Conservation (phyloP, 2,329 filamentous ascomycete genomes). For the Nothophoma quercina region DNA sequence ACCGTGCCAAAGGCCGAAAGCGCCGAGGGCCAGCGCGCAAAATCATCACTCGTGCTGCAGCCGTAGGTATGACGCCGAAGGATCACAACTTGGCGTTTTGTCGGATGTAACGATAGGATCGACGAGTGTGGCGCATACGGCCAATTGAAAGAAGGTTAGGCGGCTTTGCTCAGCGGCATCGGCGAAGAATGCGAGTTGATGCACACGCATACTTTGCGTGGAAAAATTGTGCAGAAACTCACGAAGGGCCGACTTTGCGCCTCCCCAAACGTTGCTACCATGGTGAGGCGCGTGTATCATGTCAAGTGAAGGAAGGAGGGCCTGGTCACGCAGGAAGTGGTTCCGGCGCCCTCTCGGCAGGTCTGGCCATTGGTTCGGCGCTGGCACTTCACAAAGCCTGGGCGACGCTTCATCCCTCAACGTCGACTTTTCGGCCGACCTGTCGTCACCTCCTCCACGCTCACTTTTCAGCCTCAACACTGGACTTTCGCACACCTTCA, state of each 20-base stretch:
- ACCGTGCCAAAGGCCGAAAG: constrained; percentile 4
- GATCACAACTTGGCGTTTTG: constrained; percentile 9
- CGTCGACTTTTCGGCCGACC: constrained; percentile 34
- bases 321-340: constrained; percentile 10
- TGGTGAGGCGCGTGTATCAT: constrained; percentile 10
- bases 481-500: constrained; percentile 5
- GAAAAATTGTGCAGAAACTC: constrained; percentile 1
- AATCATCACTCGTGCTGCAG: constrained; percentile 1
- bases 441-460: constrained; percentile 29
- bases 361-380: constrained; percentile 29
- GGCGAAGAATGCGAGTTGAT: constrained; percentile 13
- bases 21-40: neutral
- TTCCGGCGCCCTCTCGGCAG: constrained; percentile 30
- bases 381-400: constrained; percentile 33
- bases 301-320: constrained; percentile 6
- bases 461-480: constrained; percentile 20
- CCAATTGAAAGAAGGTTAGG: constrained; percentile 22
- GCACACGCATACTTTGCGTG: constrained; percentile 5
- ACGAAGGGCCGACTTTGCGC: constrained; percentile 10
- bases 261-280: constrained; percentile 6
- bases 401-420: constrained; percentile 35
- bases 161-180: constrained; percentile 21
- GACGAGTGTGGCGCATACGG: constrained; percentile 29
- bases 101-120: constrained; percentile 24
- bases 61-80: constrained; percentile 12